Base-by-base conservation (phyloP, 2,329 filamentous ascomycete species). In the Ascochyta lentis region DNA sequence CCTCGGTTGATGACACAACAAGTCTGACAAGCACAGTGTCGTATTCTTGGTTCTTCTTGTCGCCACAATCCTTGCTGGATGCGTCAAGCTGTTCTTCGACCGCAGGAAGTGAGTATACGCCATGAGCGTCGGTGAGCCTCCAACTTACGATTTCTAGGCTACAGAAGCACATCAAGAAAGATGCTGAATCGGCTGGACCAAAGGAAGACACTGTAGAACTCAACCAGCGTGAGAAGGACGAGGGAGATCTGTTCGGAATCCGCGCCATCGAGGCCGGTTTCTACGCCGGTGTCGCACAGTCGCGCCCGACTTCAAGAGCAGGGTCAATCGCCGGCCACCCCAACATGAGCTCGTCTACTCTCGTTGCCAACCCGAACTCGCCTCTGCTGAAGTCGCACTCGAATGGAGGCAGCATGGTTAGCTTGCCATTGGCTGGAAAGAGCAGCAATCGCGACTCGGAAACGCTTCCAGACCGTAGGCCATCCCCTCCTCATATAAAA, bases 211-310 rank as follows among this genome's bases (percentile, higher is more conserved):
- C 68, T 16, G 61, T 72, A 44, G 73, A 73, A 47, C 55, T 76
- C 38, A 74, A 72, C 50, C 65, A 70, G 41, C 66, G 71, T 39
- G 66, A 72, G 54, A 75, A 73, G 62, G 74, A 76, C 56, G 72
- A 76, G 50, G 74, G 74, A 15, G 74, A 77, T 46, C 63, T 76
- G 2, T 77, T 77, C 47, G 74, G 74, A 42, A 64, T 77, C 39
- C 72, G 75, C n/a, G 75, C 75, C 52, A 73, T 77, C 31, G 75
- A 77, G 61, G 74, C 75, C 34, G 75, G 75, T n/a, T 77, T 74
- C 62, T 76, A 68, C 45, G 75, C 72, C 42, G 75, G 75, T 45
- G 72, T 77, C 10, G 68, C 71, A 24, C 75, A 77, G 48, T 77
- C 75, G 23, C 71, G 73, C 39, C 74, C 74, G 22, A 69, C 66